Evolutionary conservation across 352 stramenopile species (phyloP), one percentile per base, ranked within the genome.

Genomic region (Phytophthora melonis): DNA sequence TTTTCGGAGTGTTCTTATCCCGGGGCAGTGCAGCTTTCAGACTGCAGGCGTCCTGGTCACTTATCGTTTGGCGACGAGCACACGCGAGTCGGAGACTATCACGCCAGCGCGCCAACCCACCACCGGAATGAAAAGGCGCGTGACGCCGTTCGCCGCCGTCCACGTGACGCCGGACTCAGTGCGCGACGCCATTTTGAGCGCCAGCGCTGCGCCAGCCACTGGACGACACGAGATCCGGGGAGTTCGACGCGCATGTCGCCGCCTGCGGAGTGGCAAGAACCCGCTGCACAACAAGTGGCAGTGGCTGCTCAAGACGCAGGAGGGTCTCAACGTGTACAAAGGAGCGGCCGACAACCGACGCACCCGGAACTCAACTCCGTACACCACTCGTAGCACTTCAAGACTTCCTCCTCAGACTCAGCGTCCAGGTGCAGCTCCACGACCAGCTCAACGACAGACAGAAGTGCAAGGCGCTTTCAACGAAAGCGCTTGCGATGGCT

Each of bases 261-360:
- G 56, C 66, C 7, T 68, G 73, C 32, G 43, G 7, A 75, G 27
- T 1, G 61, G 45, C 23, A 72, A 59, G 56, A 78, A 75, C 49
- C 65, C 57, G 10, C 39, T 80, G 55, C 74, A 72, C 10, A 62
- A 80, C 62, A 80, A 78, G 27, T 80, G 74, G 74, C 50, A 72
- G 47, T 80, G 74, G 27, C 60, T 65, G 4, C 62, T 80, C 30
- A 75, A 75, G 56, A 78, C 70, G 1, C 62, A 65, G 18, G 56
- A 79, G 13, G 55, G 68, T 16, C 75, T 85, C 52, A 64, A 45
- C 45, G 66, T 81, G 6, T 85, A 65, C 52, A n/a, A 77, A 85
- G 41, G 74, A 80, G 62, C n/a, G n/a, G n/a, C n/a, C 70, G 74
- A 27, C 74, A 78, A 18, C 74, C 74, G 18, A 78, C 56, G 3